Evolutionary conservation across 129 eudicot genomes (phyloP).

Genomic region (Arctium lappa): DNA sequence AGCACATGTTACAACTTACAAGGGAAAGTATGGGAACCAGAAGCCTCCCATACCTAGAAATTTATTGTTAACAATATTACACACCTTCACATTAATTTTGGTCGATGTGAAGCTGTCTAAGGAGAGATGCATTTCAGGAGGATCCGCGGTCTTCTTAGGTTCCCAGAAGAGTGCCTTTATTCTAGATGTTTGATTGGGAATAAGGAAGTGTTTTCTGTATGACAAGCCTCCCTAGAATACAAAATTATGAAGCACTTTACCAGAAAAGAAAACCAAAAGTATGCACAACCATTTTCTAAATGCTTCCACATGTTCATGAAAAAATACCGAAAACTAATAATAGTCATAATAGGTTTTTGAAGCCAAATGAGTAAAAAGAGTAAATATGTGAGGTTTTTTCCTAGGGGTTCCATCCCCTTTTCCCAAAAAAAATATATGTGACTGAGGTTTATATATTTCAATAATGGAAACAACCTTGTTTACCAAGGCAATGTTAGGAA

Average conservation of each 20-base stretch:
- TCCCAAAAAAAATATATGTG: not conserved
- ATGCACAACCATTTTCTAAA: not conserved
- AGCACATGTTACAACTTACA: not conserved
- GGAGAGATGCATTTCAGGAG: constrained; percentile 48
- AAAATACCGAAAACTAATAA: not conserved
- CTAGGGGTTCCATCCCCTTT: not conserved
- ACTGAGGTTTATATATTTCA: not conserved
- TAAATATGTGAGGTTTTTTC: not conserved
- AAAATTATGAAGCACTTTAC: not conserved
- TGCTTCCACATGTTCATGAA: not conserved
- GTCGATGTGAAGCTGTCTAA: constrained; percentile 57
- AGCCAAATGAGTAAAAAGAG: not conserved
- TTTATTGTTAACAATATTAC: not conserved
- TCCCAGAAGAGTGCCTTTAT: constrained; percentile 81
- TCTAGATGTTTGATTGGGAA: constrained; percentile 26
- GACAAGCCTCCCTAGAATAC: constrained; percentile 42
- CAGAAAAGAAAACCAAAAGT: not conserved
- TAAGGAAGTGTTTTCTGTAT: constrained; percentile 26
- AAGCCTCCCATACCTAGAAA: not conserved
- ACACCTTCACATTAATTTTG: constrained; percentile 54
- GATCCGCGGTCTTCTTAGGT: constrained; percentile 56
- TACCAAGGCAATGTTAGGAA: not conserved
- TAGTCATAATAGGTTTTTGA: too few relatives aligned
- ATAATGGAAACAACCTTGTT: not conserved
- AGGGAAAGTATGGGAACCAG: not conserved